Conservation (phyloP, 2,329 filamentous ascomycete species). For the Fusarium irregulare region DNA sequence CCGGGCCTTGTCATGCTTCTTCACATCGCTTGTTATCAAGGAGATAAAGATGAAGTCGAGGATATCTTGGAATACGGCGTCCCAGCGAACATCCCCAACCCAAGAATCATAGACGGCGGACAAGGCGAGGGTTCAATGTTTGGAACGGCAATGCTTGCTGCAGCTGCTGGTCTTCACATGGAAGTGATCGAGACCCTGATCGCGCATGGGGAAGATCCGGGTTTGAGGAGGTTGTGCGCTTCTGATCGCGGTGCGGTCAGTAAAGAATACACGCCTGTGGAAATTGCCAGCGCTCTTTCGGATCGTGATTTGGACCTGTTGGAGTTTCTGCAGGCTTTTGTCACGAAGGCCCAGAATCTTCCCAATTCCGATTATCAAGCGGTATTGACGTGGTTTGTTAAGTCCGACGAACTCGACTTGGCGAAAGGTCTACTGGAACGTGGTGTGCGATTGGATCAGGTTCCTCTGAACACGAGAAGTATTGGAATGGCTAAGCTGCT, state of each 20-base stretch:
- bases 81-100: background rate
- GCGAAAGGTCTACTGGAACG: background rate
- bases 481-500: constrained; percentile 7
- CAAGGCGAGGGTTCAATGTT: background rate
- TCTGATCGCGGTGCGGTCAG: fast-evolving
- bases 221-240: background rate
- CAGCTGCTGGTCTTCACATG: background rate
- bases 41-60: background rate
- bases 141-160: constrained; percentile 23
- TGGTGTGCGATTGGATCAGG: background rate
- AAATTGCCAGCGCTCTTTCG: background rate
- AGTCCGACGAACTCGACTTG: background rate
- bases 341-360: background rate
- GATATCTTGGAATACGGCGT: background rate
- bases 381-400: background rate
- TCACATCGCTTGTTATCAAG: constrained; percentile 11
- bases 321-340: background rate
- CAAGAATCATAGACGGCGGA: constrained; percentile 8
- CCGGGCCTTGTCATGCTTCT: constrained; percentile 12
- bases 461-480: background rate
- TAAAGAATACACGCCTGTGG: background rate
- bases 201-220: background rate
- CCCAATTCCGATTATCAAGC: background rate
- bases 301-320: background rate
- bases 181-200: background rate